phyloP scores from a whole-genome alignment of 2,329 filamentous ascomycete species.

The Mollisia scopiformis region DNA sequence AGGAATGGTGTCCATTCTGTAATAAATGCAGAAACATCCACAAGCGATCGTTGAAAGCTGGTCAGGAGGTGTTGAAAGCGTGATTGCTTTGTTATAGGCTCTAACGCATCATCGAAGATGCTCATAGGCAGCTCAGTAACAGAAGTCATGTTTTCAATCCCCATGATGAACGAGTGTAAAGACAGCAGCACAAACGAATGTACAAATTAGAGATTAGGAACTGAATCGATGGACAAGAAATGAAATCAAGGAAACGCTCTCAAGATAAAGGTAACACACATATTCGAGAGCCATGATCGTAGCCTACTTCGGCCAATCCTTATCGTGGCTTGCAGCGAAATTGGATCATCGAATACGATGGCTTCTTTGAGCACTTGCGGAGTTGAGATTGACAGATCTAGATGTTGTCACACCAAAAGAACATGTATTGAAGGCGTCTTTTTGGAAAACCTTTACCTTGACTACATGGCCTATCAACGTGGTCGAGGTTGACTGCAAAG shows the following conservation, averaged over 20 bases:
- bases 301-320: no score
- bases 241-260: background rate
- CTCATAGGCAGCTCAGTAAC: background rate
- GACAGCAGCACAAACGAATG: background rate
- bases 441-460: background rate
- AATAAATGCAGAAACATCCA: slow-evolving; percentile 19
- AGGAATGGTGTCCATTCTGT: slow-evolving; percentile 46
- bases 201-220: background rate
- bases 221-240: background rate
- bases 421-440: background rate
- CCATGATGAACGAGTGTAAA: background rate
- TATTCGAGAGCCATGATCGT: background rate
- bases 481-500: background rate
- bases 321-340: background rate
- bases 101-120: background rate
- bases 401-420: background rate
- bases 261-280: background rate
- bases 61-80: background rate
- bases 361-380: background rate
- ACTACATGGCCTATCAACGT: background rate
- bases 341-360: background rate
- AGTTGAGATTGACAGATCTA: background rate
- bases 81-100: background rate
- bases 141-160: background rate
- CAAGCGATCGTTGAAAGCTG: background rate